phyloP scores from a whole-genome alignment of 257 asterid genomes.

The Schizonepeta tenuifolia region DNA sequence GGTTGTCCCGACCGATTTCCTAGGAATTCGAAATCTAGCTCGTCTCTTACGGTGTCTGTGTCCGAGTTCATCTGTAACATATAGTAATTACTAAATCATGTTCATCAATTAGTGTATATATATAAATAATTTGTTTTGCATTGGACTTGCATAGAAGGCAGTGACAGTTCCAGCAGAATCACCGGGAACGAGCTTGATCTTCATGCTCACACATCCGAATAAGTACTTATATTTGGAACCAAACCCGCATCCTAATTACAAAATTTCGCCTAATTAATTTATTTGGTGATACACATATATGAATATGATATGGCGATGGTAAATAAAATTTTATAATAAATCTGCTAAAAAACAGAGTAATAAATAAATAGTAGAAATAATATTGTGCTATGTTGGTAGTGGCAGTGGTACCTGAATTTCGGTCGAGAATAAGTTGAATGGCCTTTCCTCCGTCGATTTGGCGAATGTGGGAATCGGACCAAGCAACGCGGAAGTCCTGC shows the following conservation, averaged over 20 bases:
- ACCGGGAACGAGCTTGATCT: conserved; percentile 67
- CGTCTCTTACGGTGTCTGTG: conserved; percentile 59
- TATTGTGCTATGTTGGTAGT: no score
- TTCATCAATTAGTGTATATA: no score
- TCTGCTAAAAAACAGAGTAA: no score
- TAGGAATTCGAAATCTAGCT: conserved; percentile 88
- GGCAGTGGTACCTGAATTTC: conserved; percentile 50
- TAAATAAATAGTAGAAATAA: no score
- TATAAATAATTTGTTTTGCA: not conserved
- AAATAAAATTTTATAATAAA: no score
- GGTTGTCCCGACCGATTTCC: conserved; percentile 95
- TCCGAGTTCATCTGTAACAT: conserved; percentile 78
- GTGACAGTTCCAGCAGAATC: conserved; percentile 73
- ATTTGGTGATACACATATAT: no score
- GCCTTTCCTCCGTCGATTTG: conserved; percentile 71
- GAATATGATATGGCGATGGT: no score
- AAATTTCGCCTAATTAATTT: no score
- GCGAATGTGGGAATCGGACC: conserved; percentile 73
- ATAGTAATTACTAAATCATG: no score
- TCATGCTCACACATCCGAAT: conserved; percentile 58
- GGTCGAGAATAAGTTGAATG: conserved; percentile 81
- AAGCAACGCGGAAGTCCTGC: conserved; percentile 65
- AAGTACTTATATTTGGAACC: conserved; percentile 51
- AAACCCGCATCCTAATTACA: conserved; percentile 47
- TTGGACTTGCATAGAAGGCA: conserved; percentile 53